Percentiles rank a stretch among this genome's conserved stretches.
phyloP scores from a whole-genome alignment of 1,139 yeast species.

The Protomyces macrosporus region DNA sequence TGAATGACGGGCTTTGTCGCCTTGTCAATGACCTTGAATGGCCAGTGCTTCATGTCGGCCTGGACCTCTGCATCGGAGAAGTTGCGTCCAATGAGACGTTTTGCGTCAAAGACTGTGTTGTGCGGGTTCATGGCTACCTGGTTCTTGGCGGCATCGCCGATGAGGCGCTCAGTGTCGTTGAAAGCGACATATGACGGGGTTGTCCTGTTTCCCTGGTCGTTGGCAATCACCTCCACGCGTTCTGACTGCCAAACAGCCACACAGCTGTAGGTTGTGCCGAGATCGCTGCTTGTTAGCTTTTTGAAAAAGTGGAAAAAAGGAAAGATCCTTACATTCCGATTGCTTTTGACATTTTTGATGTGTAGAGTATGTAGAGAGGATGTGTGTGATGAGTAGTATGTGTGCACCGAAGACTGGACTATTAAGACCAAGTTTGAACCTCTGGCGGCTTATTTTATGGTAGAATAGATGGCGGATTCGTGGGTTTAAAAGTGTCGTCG shows the following conservation, averaged over 20 bases:
- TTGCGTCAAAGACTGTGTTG: conserved; percentile 94
- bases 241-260: conserved; percentile 70
- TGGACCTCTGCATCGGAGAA: conserved; percentile 83
- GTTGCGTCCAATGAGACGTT: conserved; percentile 94
- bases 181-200: conserved; percentile 97
- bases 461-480: too few relatives aligned
- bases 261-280: conserved; percentile 90
- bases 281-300: conserved; percentile 59
- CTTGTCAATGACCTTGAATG: conserved; percentile 83
- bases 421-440: too few relatives aligned
- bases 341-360: too few relatives aligned
- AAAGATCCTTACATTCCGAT: too few relatives aligned
- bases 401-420: too few relatives aligned
- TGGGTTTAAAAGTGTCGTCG: too few relatives aligned
- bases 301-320: too few relatives aligned
- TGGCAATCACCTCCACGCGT: conserved; percentile 86
- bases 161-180: conserved; percentile 92
- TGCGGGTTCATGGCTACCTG: conserved; percentile 97
- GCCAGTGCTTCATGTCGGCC: conserved; percentile 92
- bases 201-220: conserved; percentile 73
- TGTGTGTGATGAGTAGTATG: too few relatives aligned
- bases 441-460: too few relatives aligned
- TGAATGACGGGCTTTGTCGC: conserved; percentile 82
- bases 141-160: conserved; percentile 98
- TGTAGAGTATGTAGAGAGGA: too few relatives aligned